Base-by-base conservation (phyloP, 148 eudicot genomes). In the Rhododendron molle region DNA sequence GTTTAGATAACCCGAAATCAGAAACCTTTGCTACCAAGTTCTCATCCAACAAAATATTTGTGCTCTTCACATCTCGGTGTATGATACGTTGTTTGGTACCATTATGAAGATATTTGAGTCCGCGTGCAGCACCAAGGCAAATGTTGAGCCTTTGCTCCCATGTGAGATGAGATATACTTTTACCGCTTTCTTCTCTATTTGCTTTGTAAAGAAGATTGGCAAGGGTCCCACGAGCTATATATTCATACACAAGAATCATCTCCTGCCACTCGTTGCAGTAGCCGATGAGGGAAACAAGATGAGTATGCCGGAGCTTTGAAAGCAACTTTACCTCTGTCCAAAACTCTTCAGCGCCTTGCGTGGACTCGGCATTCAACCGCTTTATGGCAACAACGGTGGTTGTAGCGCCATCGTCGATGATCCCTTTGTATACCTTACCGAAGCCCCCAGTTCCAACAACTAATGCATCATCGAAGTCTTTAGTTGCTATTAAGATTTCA, bases 11-110 rank as follows among this genome's bases (percentile, higher is more conserved):
- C 1, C 72, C 72, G 3, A 67, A 26, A 67, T 67, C 72, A 10
- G 32, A 67, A n/a, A 67, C 32, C 52, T 86, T 88, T 10, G 88
- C 88, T 3, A 44, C 83, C 83, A 76, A 89, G 52, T 84, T 44
- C 32, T 78, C 12, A 11, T 78, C 81, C 50, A 78, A 38, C 50
- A 38, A 43, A 44, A 78, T 78, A 28, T 78, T 78, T 43, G 81
- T 38, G 50, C 15, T 78, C 54, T 78, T 78, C 30, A 78, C 81
- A 21, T 78, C 81, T 43, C 79, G 79, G 65, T 58, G 65, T 18
- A 20, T 58, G 60, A 54, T 12, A 54, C 5, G 3, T 54, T 15
- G 60, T 14, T 54, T 3, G 60, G 60, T 16, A 54, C 60, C 60
- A 15, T 0, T 16, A 54, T 54, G 60, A 54, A 54, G 60, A 4